These are phyloP conservation scores for Tetrapisispora namnaoensis DNA, from an alignment of 805 yeast species.

Conservation along the genomic window DNA sequence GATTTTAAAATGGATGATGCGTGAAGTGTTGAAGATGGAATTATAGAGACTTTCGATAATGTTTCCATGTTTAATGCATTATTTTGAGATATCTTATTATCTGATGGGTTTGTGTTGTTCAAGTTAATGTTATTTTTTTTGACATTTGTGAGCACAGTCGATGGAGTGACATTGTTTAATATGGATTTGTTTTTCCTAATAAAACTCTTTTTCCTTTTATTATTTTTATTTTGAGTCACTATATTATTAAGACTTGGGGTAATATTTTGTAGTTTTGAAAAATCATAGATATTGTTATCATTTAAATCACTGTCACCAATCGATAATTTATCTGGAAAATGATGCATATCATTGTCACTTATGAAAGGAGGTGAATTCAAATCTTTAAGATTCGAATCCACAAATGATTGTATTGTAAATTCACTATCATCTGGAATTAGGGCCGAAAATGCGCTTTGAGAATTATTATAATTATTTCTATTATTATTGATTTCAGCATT, in stretches of 20 bases:
- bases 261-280: not conserved
- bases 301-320: constrained; percentile 17
- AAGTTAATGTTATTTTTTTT: not conserved
- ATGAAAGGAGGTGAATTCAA: not conserved
- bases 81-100: not conserved
- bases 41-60: not conserved
- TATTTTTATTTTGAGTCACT: not conserved
- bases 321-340: constrained; percentile 7
- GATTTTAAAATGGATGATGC: not conserved
- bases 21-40: not conserved
- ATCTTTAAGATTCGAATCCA: constrained; percentile 1
- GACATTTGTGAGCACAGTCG: not conserved
- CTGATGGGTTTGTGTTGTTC: not conserved
- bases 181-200: not conserved
- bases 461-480: not conserved
- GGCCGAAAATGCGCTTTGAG: not conserved
- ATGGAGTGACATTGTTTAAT: not conserved
- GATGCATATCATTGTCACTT: constrained; percentile 9
- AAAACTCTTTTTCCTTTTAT: constrained; percentile 1
- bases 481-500: constrained; percentile 10
- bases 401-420: constrained; percentile 1
- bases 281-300: constrained; percentile 8
- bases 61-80: not conserved
- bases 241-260: not conserved
- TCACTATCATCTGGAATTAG: not conserved